Base-by-base conservation (phyloP, 352 stramenopile genomes). In the Phytophthora citricola region DNA sequence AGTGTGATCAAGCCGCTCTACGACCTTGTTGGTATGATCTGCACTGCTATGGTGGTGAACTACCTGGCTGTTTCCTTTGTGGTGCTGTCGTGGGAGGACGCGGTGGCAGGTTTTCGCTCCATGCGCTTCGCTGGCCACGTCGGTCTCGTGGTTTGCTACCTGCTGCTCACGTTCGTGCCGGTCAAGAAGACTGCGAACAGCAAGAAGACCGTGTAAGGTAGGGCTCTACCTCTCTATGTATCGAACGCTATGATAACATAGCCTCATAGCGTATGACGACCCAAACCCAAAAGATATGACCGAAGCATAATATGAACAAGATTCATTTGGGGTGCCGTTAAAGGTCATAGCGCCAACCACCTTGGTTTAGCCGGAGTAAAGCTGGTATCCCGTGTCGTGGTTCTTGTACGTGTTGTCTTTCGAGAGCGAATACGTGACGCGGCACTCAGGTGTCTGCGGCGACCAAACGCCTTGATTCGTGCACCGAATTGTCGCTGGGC, bases 51-150 rank as follows among this genome's bases (percentile, higher is more conserved):
- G 58, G 78, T 81, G 39, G 89, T 92, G 38, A 83, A 93, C 65
- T 93, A 92, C 60, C 62, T 93, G 47, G 84, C 76, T 2, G 71
- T 91, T 3, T 83, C 84, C n/a, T 92, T 92, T 55, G 74, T 87
- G 6, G 81, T 89, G 51, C 68, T 92, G 24, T 89, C 81, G 52
- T 91, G 78, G 81, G 62, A 82, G 40, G 66, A 87, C 1, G 71
- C 83, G 0, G 50, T 90, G 12, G 46, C 67, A 4, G 78, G 76
- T 12, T 91, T 87, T 45, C 64, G 65, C 40, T 76, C 75, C n/a
- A 80, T 90, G 76, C 67, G 76, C 61, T 92, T 89, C 46, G 63
- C 64, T 10, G 83, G 83, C 11, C 83, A 92, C 72, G 58, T 87
- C 39, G 73, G 69, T 1, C 65, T 85, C 6, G 65, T 81, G 12